phyloP scores from a whole-genome alignment of 2,329 filamentous ascomycete genomes.

The Catunica adiposa region DNA sequence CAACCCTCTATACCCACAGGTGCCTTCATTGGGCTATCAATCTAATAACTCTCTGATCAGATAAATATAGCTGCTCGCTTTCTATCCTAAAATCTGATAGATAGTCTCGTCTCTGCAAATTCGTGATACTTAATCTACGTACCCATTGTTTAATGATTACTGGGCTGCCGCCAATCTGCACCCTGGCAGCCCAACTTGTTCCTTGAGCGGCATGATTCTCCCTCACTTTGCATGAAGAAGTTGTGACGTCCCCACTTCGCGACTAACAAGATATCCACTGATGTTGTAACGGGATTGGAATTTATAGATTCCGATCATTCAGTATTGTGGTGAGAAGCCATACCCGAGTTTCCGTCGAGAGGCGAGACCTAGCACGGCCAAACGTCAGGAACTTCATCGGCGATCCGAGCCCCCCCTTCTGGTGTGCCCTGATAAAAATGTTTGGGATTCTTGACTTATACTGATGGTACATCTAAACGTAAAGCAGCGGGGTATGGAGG shows the following conservation, averaged over 20 bases:
- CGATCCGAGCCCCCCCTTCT: too few relatives aligned
- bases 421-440: neutral
- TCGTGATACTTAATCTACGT: too few relatives aligned
- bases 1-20: neutral
- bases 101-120: too few relatives aligned
- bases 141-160: too few relatives aligned
- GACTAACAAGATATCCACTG: neutral
- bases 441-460: neutral
- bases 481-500: neutral
- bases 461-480: neutral
- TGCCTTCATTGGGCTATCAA: neutral
- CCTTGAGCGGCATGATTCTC: neutral
- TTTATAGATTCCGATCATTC: neutral
- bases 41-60: neutral
- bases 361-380: too few relatives aligned
- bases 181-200: neutral
- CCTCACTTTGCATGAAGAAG: neutral
- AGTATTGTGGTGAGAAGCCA: neutral
- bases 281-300: neutral
- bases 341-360: neutral
- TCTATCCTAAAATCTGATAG: neutral
- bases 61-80: neutral
- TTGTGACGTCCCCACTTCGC: neutral
- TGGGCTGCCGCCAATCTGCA: neutral
- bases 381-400: too few relatives aligned